Evolutionary conservation across 371 early-diverging fungal genomes (phyloP).

Genomic region (Entomophthora muscae): DNA sequence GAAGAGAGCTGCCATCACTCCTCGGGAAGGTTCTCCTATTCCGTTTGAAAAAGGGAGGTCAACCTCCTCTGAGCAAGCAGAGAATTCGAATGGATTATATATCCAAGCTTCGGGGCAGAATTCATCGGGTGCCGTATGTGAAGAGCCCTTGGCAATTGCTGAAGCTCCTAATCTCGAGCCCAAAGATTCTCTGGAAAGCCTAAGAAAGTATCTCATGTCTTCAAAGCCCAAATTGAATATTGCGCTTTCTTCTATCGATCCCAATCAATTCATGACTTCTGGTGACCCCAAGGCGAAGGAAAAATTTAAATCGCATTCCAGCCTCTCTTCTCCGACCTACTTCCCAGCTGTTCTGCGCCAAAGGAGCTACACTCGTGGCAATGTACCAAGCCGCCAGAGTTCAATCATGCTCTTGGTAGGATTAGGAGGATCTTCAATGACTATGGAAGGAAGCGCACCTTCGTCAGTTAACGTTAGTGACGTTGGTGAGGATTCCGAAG

Average conservation of each 20-base stretch:
- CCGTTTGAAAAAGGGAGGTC: not conserved
- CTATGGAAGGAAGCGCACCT: not conserved
- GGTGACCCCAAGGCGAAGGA: not conserved
- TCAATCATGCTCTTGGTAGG: not conserved
- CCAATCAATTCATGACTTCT: not conserved
- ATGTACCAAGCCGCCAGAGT: not conserved
- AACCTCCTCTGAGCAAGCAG: not conserved
- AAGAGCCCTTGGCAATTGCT: not conserved
- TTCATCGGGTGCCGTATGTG: not conserved
- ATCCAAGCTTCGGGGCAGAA: not conserved
- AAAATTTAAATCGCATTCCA: not conserved
- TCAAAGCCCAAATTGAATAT: not conserved
- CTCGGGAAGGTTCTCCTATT: slow-evolving; percentile 1
- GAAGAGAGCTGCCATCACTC: not conserved
- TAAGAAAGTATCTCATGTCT: not conserved
- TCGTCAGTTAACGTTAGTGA: slow-evolving; percentile 7
- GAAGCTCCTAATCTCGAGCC: not conserved
- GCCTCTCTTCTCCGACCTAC: not conserved
- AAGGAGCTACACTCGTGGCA: not conserved
- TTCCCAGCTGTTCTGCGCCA: not conserved
- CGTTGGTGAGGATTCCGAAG: slow-evolving; percentile 7
- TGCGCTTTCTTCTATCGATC: not conserved
- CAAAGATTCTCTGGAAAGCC: not conserved
- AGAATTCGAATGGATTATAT: not conserved
- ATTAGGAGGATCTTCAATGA: not conserved